Evolutionary conservation across 192 early-diverging fungal species (phyloP).

Genomic region (Glomus cerebriforme): DNA sequence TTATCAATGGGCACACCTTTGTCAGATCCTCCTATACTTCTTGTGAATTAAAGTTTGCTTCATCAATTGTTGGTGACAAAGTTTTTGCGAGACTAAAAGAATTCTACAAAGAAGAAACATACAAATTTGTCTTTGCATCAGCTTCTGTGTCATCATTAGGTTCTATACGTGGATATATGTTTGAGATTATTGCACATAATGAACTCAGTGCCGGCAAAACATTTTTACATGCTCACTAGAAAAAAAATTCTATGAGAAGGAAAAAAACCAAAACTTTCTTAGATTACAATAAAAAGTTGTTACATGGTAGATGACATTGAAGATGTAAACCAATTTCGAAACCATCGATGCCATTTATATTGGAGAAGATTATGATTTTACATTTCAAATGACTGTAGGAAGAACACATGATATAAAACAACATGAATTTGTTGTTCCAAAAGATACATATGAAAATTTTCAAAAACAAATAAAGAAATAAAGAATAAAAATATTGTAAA

Average conservation of each 20-base stretch:
- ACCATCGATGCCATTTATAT: not conserved
- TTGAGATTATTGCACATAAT: not conserved
- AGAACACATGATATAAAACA: not conserved
- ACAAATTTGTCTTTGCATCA: not conserved
- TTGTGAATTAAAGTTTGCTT: not conserved
- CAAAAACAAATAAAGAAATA: not conserved
- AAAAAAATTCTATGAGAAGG: not conserved
- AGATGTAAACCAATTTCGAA: not conserved
- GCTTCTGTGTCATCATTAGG: not conserved
- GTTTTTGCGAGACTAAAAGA: not conserved
- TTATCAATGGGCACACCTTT: not conserved
- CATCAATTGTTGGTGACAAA: not conserved
- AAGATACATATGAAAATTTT: not conserved
- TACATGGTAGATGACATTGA: not conserved
- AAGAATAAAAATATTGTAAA: too few relatives aligned
- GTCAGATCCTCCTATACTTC: not conserved
- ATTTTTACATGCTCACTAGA: not conserved
- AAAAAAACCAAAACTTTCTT: not conserved
- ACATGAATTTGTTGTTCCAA: constrained; percentile 6
- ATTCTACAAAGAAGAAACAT: not conserved
- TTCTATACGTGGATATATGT: not conserved
- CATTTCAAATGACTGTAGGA: not conserved
- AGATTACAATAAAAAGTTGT: not conserved
- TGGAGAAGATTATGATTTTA: too few relatives aligned
- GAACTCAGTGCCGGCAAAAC: not conserved